Evolutionary conservation across 306 rosid genomes (phyloP).

Genomic region (Cicer cuneatum): DNA sequence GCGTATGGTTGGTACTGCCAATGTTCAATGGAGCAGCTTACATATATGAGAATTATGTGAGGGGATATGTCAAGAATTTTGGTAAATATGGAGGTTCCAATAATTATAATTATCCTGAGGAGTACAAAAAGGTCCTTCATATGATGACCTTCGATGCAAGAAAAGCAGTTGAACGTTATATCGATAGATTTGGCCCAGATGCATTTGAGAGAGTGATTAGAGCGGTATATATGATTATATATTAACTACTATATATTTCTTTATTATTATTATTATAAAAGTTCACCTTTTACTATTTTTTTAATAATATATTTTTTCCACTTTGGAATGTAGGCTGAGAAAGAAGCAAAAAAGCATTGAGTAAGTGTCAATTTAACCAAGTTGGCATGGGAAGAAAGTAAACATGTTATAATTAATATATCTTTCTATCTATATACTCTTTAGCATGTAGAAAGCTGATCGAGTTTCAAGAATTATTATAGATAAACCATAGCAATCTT

Average conservation of each 20-base stretch:
- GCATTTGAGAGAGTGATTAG: slow-evolving; percentile 76
- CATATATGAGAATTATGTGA: slow-evolving; percentile 72
- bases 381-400: slow-evolving; percentile 16
- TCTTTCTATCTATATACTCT: not conserved
- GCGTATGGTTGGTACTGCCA: slow-evolving; percentile 89
- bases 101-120: slow-evolving; percentile 54
- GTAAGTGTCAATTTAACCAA: slow-evolving; percentile 37
- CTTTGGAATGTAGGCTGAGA: slow-evolving; percentile 73
- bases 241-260: not conserved
- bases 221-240: slow-evolving; percentile 54
- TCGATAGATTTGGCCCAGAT: slow-evolving; percentile 67
- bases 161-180: slow-evolving; percentile 73
- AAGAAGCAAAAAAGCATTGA: slow-evolving; percentile 78
- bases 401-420: slow-evolving; percentile 2
- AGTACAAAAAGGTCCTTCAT: slow-evolving; percentile 69
- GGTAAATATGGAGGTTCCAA: slow-evolving; percentile 42
- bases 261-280: not conserved
- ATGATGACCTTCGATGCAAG: slow-evolving; percentile 89
- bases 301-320: not conserved
- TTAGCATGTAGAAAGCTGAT: not conserved
- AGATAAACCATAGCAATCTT: not conserved
- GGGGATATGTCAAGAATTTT: slow-evolving; percentile 64
- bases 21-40: slow-evolving; percentile 92
- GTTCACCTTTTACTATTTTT: not conserved
- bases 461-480: not conserved